Percentiles rank a stretch among this genome's conserved stretches.
These are phyloP conservation scores for Tritrichomonas musculus DNA, from an alignment of 208 protist species.

Conservation along the genomic window DNA sequence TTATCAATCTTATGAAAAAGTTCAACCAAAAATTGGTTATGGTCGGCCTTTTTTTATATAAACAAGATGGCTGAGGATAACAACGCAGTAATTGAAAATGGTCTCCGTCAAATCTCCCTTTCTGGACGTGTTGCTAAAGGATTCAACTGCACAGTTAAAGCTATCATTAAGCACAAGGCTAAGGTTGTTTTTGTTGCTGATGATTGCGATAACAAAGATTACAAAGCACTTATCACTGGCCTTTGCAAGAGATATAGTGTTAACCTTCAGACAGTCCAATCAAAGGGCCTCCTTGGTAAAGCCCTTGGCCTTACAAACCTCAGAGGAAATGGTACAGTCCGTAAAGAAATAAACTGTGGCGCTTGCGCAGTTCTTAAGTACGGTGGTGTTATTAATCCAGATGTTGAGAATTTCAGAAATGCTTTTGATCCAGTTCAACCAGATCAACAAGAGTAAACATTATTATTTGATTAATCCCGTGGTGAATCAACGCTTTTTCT, in stretches of 20 bases:
- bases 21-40: too few relatives aligned
- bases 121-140: background rate
- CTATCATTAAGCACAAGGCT: constrained; percentile 17
- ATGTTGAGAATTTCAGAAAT: background rate
- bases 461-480: too few relatives aligned
- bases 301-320: background rate
- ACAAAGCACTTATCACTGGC: background rate
- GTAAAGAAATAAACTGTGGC: background rate
- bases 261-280: background rate
- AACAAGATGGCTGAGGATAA: too few relatives aligned
- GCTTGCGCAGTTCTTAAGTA: background rate
- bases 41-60: too few relatives aligned
- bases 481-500: too few relatives aligned
- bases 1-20: too few relatives aligned
- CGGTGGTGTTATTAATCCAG: background rate
- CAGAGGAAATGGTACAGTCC: background rate
- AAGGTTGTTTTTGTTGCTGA: background rate
- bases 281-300: background rate
- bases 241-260: background rate
- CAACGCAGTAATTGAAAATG: background rate
- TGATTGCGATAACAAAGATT: constrained; percentile 5
- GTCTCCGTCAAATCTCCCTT: constrained; percentile 17
- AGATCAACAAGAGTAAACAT: too few relatives aligned
- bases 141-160: constrained; percentile 15
- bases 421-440: constrained; percentile 12